Evolutionary conservation across 2,329 filamentous ascomycete genomes (phyloP).

Genomic region (Lachnellula occidentalis): DNA sequence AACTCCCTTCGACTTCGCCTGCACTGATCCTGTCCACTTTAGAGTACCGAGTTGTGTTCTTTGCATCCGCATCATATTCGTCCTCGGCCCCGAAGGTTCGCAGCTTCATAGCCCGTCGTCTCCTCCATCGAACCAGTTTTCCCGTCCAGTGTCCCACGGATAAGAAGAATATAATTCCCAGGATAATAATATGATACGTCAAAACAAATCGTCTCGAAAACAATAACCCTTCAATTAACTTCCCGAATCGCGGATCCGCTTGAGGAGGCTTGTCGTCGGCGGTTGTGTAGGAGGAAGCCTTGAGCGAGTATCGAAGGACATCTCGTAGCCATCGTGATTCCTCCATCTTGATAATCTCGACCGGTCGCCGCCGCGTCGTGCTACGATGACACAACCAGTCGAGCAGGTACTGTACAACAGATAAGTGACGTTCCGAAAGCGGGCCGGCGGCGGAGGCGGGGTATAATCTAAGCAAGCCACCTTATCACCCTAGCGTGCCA

Average conservation of each 20-base stretch:
- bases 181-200: slow-evolving; percentile 24
- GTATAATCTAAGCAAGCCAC: slow-evolving; percentile 1
- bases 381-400: neutral
- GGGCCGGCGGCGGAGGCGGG: neutral
- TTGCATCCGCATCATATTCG: slow-evolving; percentile 10
- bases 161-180: slow-evolving; percentile 17
- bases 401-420: neutral
- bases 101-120: slow-evolving; percentile 7
- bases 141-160: slow-evolving; percentile 20
- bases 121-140: slow-evolving; percentile 19
- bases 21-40: slow-evolving; percentile 3
- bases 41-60: slow-evolving; percentile 5
- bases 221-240: slow-evolving; percentile 20
- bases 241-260: slow-evolving; percentile 17
- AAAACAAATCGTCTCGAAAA: slow-evolving; percentile 21
- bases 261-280: slow-evolving; percentile 9
- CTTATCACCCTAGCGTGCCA: slow-evolving; percentile 1
- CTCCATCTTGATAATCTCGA: slow-evolving; percentile 12
- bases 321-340: slow-evolving; percentile 21
- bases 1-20: neutral
- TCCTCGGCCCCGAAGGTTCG: slow-evolving; percentile 3
- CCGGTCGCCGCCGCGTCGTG: neutral
- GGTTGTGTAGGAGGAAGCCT: slow-evolving; percentile 8
- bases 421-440: neutral
- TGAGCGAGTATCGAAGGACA: slow-evolving; percentile 18